These are phyloP conservation scores for Prunus campanulata DNA, from an alignment of 306 rosid genomes.

Conservation along the genomic window DNA sequence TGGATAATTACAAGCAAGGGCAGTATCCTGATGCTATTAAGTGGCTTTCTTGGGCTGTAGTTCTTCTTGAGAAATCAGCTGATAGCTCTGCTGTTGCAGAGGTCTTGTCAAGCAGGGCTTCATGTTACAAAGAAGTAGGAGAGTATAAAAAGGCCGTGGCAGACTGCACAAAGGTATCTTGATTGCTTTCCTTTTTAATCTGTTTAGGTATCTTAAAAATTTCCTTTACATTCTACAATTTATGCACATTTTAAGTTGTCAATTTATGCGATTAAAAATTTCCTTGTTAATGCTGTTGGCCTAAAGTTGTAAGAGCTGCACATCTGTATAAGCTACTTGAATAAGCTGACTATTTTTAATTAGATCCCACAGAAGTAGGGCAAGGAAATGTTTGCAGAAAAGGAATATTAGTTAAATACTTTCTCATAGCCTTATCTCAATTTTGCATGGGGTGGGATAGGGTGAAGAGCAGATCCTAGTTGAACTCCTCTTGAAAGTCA, in stretches of 20 bases:
- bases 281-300: background rate
- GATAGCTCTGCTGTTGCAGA: slow-evolving; percentile 48
- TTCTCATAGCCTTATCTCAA: background rate
- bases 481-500: background rate
- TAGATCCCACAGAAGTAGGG: background rate
- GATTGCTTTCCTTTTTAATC: background rate
- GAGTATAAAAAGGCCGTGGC: slow-evolving; percentile 98
- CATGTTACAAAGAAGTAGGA: slow-evolving; percentile 97
- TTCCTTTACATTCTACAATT: background rate
- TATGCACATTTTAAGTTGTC: background rate
- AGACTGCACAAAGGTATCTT: slow-evolving; percentile 87
- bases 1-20: slow-evolving; percentile 92
- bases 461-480: background rate
- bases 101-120: slow-evolving; percentile 89
- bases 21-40: slow-evolving; percentile 96
- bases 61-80: slow-evolving; percentile 77
- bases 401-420: background rate
- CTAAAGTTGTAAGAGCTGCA: slow-evolving; percentile 5
- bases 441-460: background rate
- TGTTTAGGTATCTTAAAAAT: background rate
- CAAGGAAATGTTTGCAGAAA: background rate
- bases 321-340: background rate
- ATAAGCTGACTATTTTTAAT: background rate
- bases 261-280: background rate
- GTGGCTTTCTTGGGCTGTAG: slow-evolving; percentile 94